Conservation (phyloP, 345 rosid species). For the Brassica napus region DNA sequence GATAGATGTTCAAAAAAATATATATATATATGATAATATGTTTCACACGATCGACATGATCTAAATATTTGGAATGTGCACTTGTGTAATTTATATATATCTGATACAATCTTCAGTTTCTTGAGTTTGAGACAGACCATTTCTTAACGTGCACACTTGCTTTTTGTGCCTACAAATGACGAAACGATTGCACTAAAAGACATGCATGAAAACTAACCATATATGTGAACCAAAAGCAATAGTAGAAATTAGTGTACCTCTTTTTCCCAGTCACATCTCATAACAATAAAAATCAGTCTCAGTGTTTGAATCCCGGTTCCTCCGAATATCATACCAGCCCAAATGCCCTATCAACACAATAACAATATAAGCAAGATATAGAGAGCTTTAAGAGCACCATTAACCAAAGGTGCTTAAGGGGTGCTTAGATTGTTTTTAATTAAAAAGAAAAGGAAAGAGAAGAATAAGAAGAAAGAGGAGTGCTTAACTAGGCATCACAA, state of each 20-base stretch:
- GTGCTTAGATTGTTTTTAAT: too few relatives aligned
- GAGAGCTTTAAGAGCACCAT: not conserved
- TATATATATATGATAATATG: not conserved
- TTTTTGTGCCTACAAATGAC: not conserved
- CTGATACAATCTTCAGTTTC: not conserved
- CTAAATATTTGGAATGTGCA: not conserved
- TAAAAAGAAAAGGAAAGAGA: too few relatives aligned
- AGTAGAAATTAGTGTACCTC: not conserved
- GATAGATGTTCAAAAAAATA: too few relatives aligned
- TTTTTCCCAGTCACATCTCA: constrained; percentile 51
- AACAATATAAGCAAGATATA: not conserved
- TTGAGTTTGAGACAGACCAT: not conserved
- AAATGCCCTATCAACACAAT: constrained; percentile 19
- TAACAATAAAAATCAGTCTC: constrained; percentile 47
- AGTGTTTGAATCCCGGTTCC: constrained; percentile 59
- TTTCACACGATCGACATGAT: not conserved
- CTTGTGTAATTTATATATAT: not conserved
- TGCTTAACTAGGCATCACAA: too few relatives aligned
- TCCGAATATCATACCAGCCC: constrained; percentile 56
- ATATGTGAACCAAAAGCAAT: not conserved
- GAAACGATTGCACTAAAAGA: not conserved
- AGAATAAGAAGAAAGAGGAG: too few relatives aligned
- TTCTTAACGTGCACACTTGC: constrained; percentile 13
- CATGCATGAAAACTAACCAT: not conserved
- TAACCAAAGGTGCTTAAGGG: too few relatives aligned